These are phyloP conservation scores for Paraconiothyrium brasiliense DNA, from an alignment of 2,329 filamentous ascomycete genomes.

Conservation along the genomic window DNA sequence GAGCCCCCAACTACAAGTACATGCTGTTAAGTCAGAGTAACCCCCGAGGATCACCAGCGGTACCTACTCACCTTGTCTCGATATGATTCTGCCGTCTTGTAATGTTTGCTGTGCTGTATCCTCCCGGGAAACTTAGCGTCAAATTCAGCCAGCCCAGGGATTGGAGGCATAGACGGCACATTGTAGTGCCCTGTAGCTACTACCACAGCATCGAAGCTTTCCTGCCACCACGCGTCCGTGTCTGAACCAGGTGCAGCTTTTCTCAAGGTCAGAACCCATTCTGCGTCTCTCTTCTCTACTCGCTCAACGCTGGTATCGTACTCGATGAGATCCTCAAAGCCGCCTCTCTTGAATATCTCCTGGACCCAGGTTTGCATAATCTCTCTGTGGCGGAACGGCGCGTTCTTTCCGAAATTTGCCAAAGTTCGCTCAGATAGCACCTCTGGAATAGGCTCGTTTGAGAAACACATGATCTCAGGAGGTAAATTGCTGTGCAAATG, in stretches of 20 bases:
- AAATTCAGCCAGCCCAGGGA: conserved; percentile 69
- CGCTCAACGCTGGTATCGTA: background rate
- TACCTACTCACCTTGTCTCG: background rate
- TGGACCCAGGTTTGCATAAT: conserved; percentile 4
- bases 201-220: conserved; percentile 72
- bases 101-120: conserved; percentile 65
- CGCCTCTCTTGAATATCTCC: background rate
- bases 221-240: conserved; percentile 50
- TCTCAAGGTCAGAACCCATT: background rate
- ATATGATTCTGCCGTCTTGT: background rate
- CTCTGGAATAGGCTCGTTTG: background rate
- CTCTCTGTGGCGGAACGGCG: conserved; percentile 1
- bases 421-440: background rate
- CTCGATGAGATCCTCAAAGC: background rate
- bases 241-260: background rate
- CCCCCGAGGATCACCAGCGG: background rate
- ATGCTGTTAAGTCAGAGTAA: background rate
- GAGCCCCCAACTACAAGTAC: background rate
- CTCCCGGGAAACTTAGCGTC: conserved; percentile 66
- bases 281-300: background rate
- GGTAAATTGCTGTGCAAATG: conserved; percentile 1
- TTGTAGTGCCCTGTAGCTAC: conserved; percentile 81
- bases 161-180: conserved; percentile 71
- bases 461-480: conserved; percentile 4
- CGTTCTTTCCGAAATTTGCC: background rate